Evolutionary conservation across 306 rosid genomes (phyloP).

Genomic region (Casuarina cunninghamiana): DNA sequence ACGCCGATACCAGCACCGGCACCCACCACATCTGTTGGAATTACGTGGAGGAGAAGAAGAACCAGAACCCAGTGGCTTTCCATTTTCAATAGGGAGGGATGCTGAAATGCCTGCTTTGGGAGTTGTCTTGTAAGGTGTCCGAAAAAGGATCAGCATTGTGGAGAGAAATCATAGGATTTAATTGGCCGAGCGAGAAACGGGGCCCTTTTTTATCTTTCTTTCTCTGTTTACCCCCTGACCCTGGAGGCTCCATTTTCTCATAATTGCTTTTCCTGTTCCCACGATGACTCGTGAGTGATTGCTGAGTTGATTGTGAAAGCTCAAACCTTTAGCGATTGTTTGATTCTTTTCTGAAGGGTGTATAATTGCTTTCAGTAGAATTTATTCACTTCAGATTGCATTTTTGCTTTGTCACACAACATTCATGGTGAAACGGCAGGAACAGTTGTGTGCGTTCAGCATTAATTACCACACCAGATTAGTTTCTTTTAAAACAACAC

Average conservation of each 20-base stretch:
- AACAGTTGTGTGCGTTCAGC: no score
- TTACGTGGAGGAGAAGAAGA: conserved; percentile 38
- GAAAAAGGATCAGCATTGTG: conserved; percentile 47
- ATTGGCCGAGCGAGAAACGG: conserved; percentile 29
- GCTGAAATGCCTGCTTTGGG: conserved; percentile 23
- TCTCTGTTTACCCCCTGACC: conserved; percentile 16
- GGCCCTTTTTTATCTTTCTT: conserved; percentile 19
- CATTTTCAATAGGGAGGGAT: conserved; percentile 47
- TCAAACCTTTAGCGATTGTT: no score
- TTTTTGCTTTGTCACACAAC: no score
- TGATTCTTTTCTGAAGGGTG: no score
- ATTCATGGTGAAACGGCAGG: no score
- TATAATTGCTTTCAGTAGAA: no score
- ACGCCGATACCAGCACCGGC: conserved; percentile 39
- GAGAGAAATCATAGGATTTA: conserved; percentile 50
- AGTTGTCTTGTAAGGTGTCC: conserved; percentile 40
- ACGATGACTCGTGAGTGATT: conserved; percentile 36
- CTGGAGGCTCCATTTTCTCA: conserved; percentile 16
- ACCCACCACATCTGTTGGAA: conserved; percentile 12
- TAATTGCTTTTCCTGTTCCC: conserved; percentile 30
- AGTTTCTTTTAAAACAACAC: no score
- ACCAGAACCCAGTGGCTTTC: conserved; percentile 42
- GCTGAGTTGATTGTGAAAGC: background rate
- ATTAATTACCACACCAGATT: no score
- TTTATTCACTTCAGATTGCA: no score